phyloP scores from a whole-genome alignment of 495 filamentous ascomycete species.

The Penicillium lagena region DNA sequence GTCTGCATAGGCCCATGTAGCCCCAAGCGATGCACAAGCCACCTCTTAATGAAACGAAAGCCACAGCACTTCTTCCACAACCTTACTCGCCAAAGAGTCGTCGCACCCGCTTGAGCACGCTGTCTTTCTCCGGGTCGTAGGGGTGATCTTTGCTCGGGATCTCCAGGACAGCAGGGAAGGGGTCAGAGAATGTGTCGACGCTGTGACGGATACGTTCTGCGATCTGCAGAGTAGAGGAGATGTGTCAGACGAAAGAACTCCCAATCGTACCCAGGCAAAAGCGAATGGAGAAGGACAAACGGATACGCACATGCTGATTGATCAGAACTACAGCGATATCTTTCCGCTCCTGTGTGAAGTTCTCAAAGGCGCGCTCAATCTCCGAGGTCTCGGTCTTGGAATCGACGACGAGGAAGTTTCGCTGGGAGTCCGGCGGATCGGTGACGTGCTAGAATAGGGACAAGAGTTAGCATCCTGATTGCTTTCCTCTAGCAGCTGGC shows the following conservation, averaged over 20 bases:
- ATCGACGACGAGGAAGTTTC: constrained; percentile 97
- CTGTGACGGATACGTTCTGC: constrained; percentile 88
- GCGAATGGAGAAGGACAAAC: too few species aligned
- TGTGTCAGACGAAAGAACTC: background rate
- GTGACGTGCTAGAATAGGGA: constrained; percentile 58
- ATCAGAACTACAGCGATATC: constrained; percentile 96
- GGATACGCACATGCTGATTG: constrained; percentile 83
- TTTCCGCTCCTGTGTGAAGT: constrained; percentile 81
- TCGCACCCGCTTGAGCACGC: constrained; percentile 83
- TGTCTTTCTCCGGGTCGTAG: constrained; percentile 99
- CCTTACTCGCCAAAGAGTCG: constrained; percentile 84
- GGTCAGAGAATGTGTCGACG: constrained; percentile 47
- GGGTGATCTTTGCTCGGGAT: constrained; percentile 99
- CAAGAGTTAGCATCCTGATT: background rate
- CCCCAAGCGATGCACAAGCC: background rate
- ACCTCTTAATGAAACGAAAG: constrained; percentile 4
- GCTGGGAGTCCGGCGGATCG: constrained; percentile 72
- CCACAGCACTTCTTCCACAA: background rate
- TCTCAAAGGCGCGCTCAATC: constrained; percentile 88
- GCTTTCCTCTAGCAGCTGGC: background rate
- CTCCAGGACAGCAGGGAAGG: constrained; percentile 65
- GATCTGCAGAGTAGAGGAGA: constrained; percentile 47
- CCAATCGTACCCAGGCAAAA: too few species aligned
- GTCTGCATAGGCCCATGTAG: background rate
- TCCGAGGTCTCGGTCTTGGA: constrained; percentile 78